A percentile compares a stretch with the other conserved stretches of the same genome.
phyloP scores from a whole-genome alignment of 2,329 filamentous ascomycete species.

The Aspergillus jensenii region DNA sequence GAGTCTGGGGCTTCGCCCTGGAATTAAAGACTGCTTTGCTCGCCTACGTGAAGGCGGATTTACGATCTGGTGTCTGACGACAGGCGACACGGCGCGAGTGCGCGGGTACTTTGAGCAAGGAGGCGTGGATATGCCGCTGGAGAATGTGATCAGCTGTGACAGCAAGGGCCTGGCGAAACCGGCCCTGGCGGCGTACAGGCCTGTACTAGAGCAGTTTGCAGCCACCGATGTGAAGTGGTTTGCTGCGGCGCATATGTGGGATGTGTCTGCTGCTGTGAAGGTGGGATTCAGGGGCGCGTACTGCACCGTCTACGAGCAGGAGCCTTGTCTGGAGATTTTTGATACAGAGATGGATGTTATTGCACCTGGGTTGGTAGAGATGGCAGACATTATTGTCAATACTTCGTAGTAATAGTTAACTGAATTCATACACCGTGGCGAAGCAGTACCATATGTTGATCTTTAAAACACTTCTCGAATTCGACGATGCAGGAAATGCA shows the following conservation, averaged over 20 bases:
- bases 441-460: no score
- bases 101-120: conserved; percentile 53
- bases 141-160: conserved; percentile 56
- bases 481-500: no score
- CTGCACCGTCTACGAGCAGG: conserved; percentile 54
- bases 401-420: neutral
- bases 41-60: conserved; percentile 49
- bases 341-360: conserved; percentile 52
- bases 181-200: conserved; percentile 47
- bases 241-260: conserved; percentile 62
- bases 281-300: conserved; percentile 57
- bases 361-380: conserved; percentile 46
- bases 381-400: conserved; percentile 44
- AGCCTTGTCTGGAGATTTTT: conserved; percentile 52
- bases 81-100: conserved; percentile 52
- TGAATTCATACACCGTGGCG: no score
- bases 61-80: conserved; percentile 56
- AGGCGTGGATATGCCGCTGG: conserved; percentile 51
- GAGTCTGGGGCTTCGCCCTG: conserved; percentile 32
- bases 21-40: conserved; percentile 37
- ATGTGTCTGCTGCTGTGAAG: conserved; percentile 53
- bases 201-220: conserved; percentile 45
- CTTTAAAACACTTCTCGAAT: no score
- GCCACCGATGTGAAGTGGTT: conserved; percentile 51
- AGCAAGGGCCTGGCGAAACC: conserved; percentile 52